Conservation (phyloP, 1,284 basidiomycete genomes). For the Volvariella surrecta region DNA sequence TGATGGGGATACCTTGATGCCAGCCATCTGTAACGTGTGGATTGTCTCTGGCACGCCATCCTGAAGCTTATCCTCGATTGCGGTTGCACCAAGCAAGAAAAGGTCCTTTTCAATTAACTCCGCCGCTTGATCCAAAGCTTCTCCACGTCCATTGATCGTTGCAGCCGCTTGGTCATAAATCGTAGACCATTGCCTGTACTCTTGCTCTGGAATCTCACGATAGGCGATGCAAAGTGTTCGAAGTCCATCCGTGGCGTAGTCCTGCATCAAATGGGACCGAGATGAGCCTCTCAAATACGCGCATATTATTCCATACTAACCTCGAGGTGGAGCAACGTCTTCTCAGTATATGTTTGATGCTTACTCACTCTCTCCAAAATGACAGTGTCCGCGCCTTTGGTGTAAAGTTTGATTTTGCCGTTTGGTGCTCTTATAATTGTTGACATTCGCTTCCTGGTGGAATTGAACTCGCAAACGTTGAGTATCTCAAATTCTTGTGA, state of each 20-base stretch:
- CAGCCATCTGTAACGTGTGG: constrained; percentile 94
- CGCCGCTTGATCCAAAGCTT: constrained; percentile 91
- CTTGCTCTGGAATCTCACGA: constrained; percentile 84
- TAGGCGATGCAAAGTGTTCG: constrained; percentile 96
- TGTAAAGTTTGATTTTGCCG: constrained; percentile 91
- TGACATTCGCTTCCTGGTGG: constrained; percentile 96
- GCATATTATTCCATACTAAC: constrained; percentile 28
- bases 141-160: constrained; percentile 87
- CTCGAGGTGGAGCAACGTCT: constrained; percentile 87
- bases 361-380: constrained; percentile 83
- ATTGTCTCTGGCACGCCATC: constrained; percentile 99
- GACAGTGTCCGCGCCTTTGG: constrained; percentile 98
- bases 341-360: constrained; percentile 81
- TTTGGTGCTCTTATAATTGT: constrained; percentile 85
- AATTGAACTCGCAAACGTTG: constrained; percentile 99
- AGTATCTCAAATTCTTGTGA: constrained; percentile 84
- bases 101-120: constrained; percentile 95
- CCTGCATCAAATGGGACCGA: no score
- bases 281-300: no score
- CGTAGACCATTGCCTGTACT: constrained; percentile 83
- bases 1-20: constrained; percentile 69
- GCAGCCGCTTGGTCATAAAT: constrained; percentile 91
- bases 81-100: constrained; percentile 90
- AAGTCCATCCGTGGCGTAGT: constrained; percentile 94
- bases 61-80: constrained; percentile 97